phyloP scores from a whole-genome alignment of 225 moss, liverwort and hornwort species.

The Bryoerythrophyllum caledonicum region DNA sequence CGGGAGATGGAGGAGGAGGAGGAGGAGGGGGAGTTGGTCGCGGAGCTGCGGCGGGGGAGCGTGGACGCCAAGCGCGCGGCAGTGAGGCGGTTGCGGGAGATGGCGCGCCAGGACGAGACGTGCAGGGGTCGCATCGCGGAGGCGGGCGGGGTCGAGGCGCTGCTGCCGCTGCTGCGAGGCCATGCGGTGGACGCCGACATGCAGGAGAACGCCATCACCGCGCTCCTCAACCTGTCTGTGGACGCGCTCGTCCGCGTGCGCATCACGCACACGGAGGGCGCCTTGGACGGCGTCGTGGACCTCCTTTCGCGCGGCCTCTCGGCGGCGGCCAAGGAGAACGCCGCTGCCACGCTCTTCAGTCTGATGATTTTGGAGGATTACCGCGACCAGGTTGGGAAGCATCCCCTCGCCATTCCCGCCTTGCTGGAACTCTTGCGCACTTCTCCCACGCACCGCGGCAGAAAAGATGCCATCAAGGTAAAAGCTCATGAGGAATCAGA shows the following conservation, averaged over 20 bases:
- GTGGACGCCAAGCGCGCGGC: slow-evolving; percentile 30
- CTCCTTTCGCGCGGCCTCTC: slow-evolving; percentile 47
- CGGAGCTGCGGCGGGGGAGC: not conserved
- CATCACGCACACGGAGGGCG: slow-evolving; percentile 55
- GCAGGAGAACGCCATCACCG: slow-evolving; percentile 70
- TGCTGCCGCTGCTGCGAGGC: slow-evolving; percentile 52
- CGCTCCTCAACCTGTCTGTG: slow-evolving; percentile 75
- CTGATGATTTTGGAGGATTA: slow-evolving; percentile 67
- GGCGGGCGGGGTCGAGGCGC: slow-evolving; percentile 54
- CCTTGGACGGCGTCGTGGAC: slow-evolving; percentile 55
- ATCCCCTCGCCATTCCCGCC: slow-evolving; percentile 55
- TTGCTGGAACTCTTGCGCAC: slow-evolving; percentile 56
- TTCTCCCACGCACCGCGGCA: slow-evolving; percentile 52
- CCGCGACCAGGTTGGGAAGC: slow-evolving; percentile 55
- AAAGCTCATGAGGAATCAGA: not conserved
- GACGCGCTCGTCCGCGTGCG: slow-evolving; percentile 45
- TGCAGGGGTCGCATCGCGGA: slow-evolving; percentile 49
- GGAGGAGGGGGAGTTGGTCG: slow-evolving; percentile 19
- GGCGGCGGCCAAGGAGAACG: slow-evolving; percentile 62
- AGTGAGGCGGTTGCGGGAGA: slow-evolving; percentile 41
- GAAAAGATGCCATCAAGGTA: slow-evolving; percentile 64
- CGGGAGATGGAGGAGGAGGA: not conserved
- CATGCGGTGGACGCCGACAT: slow-evolving; percentile 46
- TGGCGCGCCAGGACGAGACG: slow-evolving; percentile 41
- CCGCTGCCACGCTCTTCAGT: slow-evolving; percentile 77